Percentiles rank a stretch among this genome's conserved stretches.
Conservation (phyloP, 768 basidiomycete genomes). For the Albatrellus ellisii region DNA sequence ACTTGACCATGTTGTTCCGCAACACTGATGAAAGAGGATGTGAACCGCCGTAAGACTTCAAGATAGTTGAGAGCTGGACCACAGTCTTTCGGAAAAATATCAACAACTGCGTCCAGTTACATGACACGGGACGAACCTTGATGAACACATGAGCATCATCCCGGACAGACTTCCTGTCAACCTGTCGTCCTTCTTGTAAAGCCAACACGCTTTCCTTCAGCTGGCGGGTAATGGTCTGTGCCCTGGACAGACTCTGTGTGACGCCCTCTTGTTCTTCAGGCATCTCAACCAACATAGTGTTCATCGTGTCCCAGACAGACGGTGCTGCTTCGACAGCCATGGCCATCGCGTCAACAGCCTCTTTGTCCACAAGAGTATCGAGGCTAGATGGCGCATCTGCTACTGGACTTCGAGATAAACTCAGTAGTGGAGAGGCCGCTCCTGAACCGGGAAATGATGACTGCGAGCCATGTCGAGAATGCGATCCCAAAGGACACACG, state of each 20-base stretch:
- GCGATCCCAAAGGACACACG: constrained; percentile 14
- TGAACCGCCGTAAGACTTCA: constrained; percentile 48
- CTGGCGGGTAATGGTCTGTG: constrained; percentile 49
- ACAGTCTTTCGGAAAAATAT: constrained; percentile 39
- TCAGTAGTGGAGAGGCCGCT: constrained; percentile 25
- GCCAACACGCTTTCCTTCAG: constrained; percentile 45
- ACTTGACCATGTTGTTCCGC: constrained; percentile 55
- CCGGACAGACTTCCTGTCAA: constrained; percentile 49
- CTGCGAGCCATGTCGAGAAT: constrained; percentile 33
- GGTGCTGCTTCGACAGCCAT: constrained; percentile 70
- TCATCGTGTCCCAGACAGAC: constrained; percentile 71
- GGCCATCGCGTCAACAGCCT: constrained; percentile 68
- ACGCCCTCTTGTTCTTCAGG: constrained; percentile 30
- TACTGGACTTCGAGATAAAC: constrained; percentile 24
- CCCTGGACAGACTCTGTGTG: constrained; percentile 41
- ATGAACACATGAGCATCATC: constrained; percentile 74
- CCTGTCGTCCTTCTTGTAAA: constrained; percentile 41
- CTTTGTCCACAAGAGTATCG: constrained; percentile 59
- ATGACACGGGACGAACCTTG: constrained; percentile 38
- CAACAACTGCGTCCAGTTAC: not conserved
- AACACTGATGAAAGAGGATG: constrained; percentile 47
- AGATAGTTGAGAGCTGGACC: constrained; percentile 58
- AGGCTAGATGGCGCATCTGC: constrained; percentile 41
- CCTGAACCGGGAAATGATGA: constrained; percentile 28
- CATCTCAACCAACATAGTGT: constrained; percentile 46